phyloP scores from a whole-genome alignment of 345 rosid genomes.

The Salix koriyanagi region DNA sequence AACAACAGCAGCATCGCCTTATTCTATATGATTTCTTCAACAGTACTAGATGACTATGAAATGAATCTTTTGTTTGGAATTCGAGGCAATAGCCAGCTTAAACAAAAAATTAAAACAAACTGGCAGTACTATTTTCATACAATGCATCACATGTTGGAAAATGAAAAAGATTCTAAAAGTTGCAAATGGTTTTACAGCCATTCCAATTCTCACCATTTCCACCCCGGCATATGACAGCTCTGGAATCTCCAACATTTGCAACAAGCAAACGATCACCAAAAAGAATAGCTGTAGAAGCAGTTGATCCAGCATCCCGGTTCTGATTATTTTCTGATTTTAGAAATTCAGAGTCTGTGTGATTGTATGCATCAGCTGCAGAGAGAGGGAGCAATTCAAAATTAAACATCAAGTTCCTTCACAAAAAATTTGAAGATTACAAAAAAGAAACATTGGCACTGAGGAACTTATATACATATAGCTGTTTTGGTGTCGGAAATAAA shows the following conservation, averaged over 20 bases:
- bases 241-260: constrained; percentile 97
- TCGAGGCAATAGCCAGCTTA: neutral
- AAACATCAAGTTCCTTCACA: constrained; percentile 15
- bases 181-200: neutral
- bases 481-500: constrained; percentile 89
- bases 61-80: neutral
- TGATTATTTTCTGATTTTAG: constrained; percentile 86
- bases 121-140: neutral
- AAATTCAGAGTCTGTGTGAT: constrained; percentile 85
- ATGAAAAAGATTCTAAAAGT: neutral
- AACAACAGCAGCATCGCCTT: neutral
- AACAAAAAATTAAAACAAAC: neutral
- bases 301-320: constrained; percentile 98
- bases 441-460: neutral
- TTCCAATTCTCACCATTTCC: constrained; percentile 59
- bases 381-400: constrained; percentile 7
- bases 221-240: constrained; percentile 95
- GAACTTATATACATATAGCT: constrained; percentile 66
- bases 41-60: neutral
- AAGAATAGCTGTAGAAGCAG: constrained; percentile 94
- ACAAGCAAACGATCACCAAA: constrained; percentile 92
- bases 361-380: constrained; percentile 86
- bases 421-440: constrained; percentile 1
- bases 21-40: neutral
- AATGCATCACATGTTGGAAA: neutral